phyloP scores from a whole-genome alignment of 164 flowering plant species.

The Umbellularia californica region DNA sequence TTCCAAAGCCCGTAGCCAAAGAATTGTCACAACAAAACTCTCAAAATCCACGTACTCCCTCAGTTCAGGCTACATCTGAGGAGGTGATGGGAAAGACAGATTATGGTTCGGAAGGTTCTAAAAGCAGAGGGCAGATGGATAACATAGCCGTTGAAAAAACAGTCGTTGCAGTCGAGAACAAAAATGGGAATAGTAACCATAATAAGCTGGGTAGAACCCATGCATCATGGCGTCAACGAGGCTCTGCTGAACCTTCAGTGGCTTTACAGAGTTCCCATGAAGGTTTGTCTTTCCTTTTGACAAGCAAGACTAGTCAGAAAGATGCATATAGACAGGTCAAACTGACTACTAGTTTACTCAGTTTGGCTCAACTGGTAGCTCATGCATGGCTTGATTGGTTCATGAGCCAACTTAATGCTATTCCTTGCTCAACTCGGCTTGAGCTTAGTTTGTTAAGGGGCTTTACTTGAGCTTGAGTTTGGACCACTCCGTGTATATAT shows the following conservation, averaged over 20 bases:
- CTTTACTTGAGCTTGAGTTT: too few species aligned
- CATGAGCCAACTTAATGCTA: too few species aligned
- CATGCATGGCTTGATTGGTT: too few species aligned
- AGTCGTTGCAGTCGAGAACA: conserved; percentile 27
- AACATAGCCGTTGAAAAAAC: conserved; percentile 20
- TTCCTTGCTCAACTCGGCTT: too few species aligned
- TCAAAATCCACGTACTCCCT: conserved; percentile 30
- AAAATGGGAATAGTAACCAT: conserved; percentile 41
- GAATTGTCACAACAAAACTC: conserved; percentile 68
- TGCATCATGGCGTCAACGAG: conserved; percentile 70
- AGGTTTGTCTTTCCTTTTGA: conserved; percentile 23
- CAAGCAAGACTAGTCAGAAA: conserved; percentile 23
- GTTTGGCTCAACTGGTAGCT: too few species aligned
- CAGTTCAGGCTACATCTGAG: conserved; percentile 24
- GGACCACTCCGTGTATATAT: too few species aligned
- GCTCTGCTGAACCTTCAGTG: conserved; percentile 28
- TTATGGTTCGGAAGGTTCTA: conserved; percentile 22
- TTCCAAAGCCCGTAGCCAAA: conserved; percentile 90
- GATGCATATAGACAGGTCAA: too few species aligned
- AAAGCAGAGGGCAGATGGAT: conserved; percentile 21
- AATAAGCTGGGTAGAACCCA: conserved; percentile 53
- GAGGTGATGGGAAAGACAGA: conserved; percentile 23
- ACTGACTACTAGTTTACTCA: too few species aligned
- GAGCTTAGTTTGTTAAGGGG: too few species aligned
- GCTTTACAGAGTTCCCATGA: conserved; percentile 27